These are phyloP conservation scores for Leishmania guyanensis DNA, from an alignment of 208 protist species.

Conservation along the genomic window DNA sequence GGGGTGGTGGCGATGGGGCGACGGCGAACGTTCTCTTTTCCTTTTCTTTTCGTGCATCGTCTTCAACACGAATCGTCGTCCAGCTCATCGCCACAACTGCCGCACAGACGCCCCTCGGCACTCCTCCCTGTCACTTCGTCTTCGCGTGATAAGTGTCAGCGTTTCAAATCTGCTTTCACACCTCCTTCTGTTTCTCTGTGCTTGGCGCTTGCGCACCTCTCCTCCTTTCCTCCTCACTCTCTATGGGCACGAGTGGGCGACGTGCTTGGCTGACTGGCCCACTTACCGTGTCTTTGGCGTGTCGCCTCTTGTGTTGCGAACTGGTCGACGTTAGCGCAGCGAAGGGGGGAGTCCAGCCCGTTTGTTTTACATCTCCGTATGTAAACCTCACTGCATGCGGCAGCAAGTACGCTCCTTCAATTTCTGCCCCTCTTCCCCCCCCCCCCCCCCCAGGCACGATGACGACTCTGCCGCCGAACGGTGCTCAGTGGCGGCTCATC, in stretches of 20 bases:
- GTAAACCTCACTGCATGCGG: background rate
- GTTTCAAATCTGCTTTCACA: background rate
- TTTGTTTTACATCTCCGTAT: background rate
- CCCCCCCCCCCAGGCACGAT: background rate
- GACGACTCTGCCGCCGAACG: constrained; percentile 13
- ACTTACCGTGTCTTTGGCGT: background rate
- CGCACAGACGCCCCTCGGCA: background rate
- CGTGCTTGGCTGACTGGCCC: background rate
- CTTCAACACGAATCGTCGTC: background rate
- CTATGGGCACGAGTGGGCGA: background rate
- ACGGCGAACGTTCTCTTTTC: background rate
- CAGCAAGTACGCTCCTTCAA: background rate
- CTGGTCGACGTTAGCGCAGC: background rate
- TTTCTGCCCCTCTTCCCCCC: background rate
- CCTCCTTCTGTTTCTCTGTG: background rate
- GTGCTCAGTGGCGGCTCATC: constrained; percentile 51
- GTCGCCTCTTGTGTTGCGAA: background rate
- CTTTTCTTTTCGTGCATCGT: background rate
- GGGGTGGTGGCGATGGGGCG: background rate
- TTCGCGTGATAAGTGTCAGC: background rate
- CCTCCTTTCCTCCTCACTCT: background rate
- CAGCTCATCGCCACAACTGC: background rate
- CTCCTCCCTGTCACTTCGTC: background rate
- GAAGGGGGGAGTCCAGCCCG: background rate
- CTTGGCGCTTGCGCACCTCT: background rate